Conservation (phyloP, 805 yeast species). For the Ogataea trehaloabstinens region DNA sequence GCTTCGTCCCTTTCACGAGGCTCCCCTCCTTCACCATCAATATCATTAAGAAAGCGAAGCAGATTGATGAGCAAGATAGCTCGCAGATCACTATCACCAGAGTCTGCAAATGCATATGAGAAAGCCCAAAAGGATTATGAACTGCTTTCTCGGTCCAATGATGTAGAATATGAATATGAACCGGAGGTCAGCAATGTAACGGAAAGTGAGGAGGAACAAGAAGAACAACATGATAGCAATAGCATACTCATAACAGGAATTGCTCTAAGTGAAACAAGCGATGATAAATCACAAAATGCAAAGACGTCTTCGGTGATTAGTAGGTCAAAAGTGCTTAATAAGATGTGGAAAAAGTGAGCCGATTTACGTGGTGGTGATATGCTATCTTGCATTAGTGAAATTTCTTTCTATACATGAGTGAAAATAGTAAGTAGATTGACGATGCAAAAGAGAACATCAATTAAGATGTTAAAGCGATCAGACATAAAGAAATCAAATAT, state of each 20-base stretch:
- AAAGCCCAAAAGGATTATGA: neutral
- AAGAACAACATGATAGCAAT: neutral
- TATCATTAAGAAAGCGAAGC: slow-evolving; percentile 11
- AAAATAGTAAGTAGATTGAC: neutral
- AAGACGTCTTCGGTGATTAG: too few species aligned
- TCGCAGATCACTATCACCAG: slow-evolving; percentile 9
- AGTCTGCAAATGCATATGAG: neutral
- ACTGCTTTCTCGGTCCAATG: slow-evolving; percentile 1
- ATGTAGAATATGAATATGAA: slow-evolving; percentile 13
- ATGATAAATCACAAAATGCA: too few species aligned
- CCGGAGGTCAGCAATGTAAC: slow-evolving; percentile 1
- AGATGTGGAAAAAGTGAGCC: too few species aligned
- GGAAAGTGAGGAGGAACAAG: neutral
- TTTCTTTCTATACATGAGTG: neutral
- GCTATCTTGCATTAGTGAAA: too few species aligned
- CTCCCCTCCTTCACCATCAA: slow-evolving; percentile 12
- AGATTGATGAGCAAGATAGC: slow-evolving; percentile 15
- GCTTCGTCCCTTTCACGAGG: slow-evolving; percentile 4
- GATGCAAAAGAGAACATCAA: neutral
- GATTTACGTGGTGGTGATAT: too few species aligned
- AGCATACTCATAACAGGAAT: slow-evolving; percentile 1
- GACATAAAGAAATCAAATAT: neutral
- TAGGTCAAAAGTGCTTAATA: too few species aligned
- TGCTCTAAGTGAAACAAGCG: neutral
- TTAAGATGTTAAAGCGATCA: slow-evolving; percentile 1